Evolutionary conservation across 495 filamentous ascomycete species (phyloP).

Genomic region (Platismatia glauca): DNA sequence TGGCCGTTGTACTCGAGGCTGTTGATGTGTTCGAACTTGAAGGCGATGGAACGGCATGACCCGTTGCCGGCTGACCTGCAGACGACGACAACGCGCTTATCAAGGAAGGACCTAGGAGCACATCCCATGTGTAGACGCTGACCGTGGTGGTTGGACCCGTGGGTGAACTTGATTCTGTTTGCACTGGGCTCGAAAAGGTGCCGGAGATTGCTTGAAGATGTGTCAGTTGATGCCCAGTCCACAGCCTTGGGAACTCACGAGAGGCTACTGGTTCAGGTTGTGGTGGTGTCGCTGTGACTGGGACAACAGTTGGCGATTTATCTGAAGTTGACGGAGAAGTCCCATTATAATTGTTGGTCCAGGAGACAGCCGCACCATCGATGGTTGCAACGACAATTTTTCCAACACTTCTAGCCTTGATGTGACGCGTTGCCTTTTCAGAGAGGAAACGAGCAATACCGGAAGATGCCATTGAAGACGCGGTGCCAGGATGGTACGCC

Average conservation of each 20-base stretch:
- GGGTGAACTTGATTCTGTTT: not conserved
- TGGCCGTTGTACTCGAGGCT: not conserved
- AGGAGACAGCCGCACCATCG: slow-evolving; percentile 21
- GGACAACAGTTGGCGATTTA: not conserved
- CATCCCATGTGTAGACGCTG: slow-evolving; percentile 1
- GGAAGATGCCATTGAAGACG: not conserved
- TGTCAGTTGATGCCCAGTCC: too few relatives aligned
- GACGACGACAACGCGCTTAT: not conserved
- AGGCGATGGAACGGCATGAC: not conserved
- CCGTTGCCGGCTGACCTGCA: not conserved
- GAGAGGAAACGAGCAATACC: not conserved
- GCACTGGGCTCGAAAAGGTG: not conserved
- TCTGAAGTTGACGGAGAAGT: not conserved
- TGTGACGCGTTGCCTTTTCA: not conserved
- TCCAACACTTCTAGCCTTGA: slow-evolving; percentile 14
- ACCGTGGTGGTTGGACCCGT: not conserved
- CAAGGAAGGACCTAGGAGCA: not conserved
- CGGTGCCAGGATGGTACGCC: not conserved
- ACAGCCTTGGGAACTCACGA: too few relatives aligned
- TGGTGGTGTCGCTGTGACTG: slow-evolving; percentile 6
- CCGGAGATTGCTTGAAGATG: too few relatives aligned
- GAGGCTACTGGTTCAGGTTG: too few relatives aligned
- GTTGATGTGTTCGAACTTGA: slow-evolving; percentile 1
- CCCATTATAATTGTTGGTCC: slow-evolving; percentile 22
- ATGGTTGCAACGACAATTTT: slow-evolving; percentile 19